Base-by-base conservation (phyloP, 1,284 basidiomycete genomes). In the Boletus sp. region DNA sequence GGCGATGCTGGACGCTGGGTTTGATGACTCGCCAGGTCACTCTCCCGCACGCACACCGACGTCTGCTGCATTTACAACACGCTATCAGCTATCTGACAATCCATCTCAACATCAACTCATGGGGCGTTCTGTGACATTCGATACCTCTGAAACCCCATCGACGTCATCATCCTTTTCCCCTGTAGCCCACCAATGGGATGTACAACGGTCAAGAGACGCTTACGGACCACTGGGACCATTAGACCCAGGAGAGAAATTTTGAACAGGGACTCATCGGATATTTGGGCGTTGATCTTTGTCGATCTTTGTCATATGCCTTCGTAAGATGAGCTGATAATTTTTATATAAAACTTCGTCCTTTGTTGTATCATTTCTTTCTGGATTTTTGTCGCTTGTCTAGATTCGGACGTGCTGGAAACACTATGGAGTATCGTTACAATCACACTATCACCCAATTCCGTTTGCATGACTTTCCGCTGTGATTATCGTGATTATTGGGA, bases 1-100 rank as follows among this genome's bases (percentile, higher is more conserved):
- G 71, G 91, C 91, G 31, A 95, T 97, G 84, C 81, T 97, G 53
- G 93, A 97, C 67, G 80, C 80, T 56, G 95, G 94, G 6, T 97
- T 95, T 74, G 93, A 95, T 21, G 75, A 67, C 73, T 79, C 64
- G 76, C 83, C 59, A 23, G 54, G 62, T 74, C 79, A 61, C 77
- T 84, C 60, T 46, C 70, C 63, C 30, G 65, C 60, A 60, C 76
- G 75, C 56, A 78, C 81, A 31, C 80, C 80, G 30, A 65, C 55
- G 44, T 58, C 66, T 13, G 76, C 79, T 16, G 70, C 77, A 59
- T 75, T 79, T 60, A 73, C 79, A 13, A 73, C 83, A 35, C 82
- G 87, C 55, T 90, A 86, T 68, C 88, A 89, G 67, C 77, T 89
- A 27, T 78, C 82, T 10, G 85, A 91, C 67, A 80, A 79, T 33